phyloP scores from a whole-genome alignment of 2,329 filamentous ascomycete genomes.

The Hirsutella rhossiliensis region DNA sequence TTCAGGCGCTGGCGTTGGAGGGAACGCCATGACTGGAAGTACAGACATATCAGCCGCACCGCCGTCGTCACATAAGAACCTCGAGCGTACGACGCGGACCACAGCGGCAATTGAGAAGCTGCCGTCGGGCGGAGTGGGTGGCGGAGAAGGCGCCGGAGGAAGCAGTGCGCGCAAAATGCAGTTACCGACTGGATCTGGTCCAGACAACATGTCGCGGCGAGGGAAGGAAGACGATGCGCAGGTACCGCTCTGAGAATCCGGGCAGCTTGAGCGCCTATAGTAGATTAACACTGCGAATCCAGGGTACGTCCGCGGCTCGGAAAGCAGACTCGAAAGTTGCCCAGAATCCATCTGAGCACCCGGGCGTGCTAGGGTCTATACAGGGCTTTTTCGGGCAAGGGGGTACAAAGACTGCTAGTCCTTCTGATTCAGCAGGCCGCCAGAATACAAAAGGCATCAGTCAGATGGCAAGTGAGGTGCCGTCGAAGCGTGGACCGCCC shows the following conservation, averaged over 20 bases:
- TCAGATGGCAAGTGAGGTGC: conserved; percentile 1
- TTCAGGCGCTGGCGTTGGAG: conserved; percentile 18
- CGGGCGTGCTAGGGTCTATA: conserved; percentile 3
- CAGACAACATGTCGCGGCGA: conserved; percentile 1
- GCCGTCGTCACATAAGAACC: conserved; percentile 6
- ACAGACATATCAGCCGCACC: conserved; percentile 13
- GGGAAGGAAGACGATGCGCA: neutral
- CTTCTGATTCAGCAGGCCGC: conserved; percentile 1
- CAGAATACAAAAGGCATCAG: conserved; percentile 3
- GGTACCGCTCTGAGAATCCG: neutral
- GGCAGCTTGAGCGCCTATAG: neutral
- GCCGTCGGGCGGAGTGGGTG: conserved; percentile 19
- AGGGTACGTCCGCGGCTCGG: neutral
- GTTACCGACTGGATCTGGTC: conserved; percentile 7
- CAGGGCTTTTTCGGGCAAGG: conserved; percentile 13
- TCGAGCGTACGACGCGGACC: conserved; percentile 9
- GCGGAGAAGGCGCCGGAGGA: conserved; percentile 17
- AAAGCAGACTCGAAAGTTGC: neutral
- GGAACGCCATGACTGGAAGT: conserved; percentile 16
- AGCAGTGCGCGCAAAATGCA: conserved; percentile 16
- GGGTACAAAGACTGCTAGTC: conserved; percentile 6
- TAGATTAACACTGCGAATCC: neutral
- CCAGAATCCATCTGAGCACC: conserved; percentile 1
- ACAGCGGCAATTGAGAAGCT: conserved; percentile 17
- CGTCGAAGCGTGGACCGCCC: neutral